Percentiles rank a stretch among this genome's conserved stretches.
Evolutionary conservation across 1,139 yeast genomes (phyloP).

Genomic region (Yamadazyma buinensis): DNA sequence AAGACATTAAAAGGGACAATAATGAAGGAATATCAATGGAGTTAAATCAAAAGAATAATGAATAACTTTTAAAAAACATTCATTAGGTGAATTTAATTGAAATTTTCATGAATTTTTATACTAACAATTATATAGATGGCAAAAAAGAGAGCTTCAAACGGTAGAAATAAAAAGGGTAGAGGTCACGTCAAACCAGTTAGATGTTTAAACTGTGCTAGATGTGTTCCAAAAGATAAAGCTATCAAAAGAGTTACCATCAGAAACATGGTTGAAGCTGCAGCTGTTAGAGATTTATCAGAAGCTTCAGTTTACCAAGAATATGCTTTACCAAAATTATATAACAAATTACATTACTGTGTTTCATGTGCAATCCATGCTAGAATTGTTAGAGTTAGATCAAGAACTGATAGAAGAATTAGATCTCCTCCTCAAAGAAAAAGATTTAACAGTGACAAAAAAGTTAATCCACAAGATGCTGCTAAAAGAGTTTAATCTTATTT

Average conservation of each 20-base stretch:
- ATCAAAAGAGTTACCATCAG: slow-evolving; percentile 99
- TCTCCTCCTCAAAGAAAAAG: slow-evolving; percentile 99
- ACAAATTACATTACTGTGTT: slow-evolving; percentile 99
- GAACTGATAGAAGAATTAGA: slow-evolving; percentile 98
- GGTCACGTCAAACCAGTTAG: slow-evolving; percentile 99
- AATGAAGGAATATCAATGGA: no score
- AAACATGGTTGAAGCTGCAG: slow-evolving; percentile 99
- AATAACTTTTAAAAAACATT: slow-evolving; percentile 4
- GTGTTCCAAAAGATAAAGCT: slow-evolving; percentile 99
- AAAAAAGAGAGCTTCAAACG: slow-evolving; percentile 99
- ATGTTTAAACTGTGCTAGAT: slow-evolving; percentile 99
- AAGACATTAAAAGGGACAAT: no score
- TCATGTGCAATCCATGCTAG: slow-evolving; percentile 99
- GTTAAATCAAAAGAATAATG: no score
- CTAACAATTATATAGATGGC: slow-evolving; percentile 59
- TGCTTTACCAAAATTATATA: slow-evolving; percentile 99
- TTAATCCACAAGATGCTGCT: slow-evolving; percentile 97
- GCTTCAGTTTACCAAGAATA: slow-evolving; percentile 99
- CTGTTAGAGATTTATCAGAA: slow-evolving; percentile 99
- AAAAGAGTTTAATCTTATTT: slow-evolving; percentile 60
- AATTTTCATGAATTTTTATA: slow-evolving; percentile 2
- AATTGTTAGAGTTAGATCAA: slow-evolving; percentile 99
- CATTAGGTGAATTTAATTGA: slow-evolving; percentile 2
- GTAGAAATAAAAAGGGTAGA: slow-evolving; percentile 99
- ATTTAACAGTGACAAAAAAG: slow-evolving; percentile 95